These are phyloP conservation scores for Fraxinus platypoda DNA, from an alignment of 305 asterid species.

Conservation along the genomic window DNA sequence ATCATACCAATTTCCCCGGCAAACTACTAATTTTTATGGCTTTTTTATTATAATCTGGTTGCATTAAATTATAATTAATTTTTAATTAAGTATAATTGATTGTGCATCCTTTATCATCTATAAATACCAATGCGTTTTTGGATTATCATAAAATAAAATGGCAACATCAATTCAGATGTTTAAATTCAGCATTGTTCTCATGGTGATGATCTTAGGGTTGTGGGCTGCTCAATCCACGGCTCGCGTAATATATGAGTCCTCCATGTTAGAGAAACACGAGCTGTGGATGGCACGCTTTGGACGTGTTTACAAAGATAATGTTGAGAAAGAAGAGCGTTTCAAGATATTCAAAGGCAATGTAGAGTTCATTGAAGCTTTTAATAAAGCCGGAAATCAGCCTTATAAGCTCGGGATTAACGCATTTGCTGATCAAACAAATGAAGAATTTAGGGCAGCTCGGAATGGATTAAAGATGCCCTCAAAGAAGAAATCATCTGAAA, in stretches of 20 bases:
- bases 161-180: conserved; percentile 5
- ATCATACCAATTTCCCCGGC: conserved; percentile 21
- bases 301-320: conserved; percentile 28
- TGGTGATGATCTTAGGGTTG: conserved; percentile 20
- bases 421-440: conserved; percentile 50
- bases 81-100: not conserved
- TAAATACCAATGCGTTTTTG: conserved; percentile 11
- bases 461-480: conserved; percentile 37
- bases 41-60: not conserved
- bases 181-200: conserved; percentile 16
- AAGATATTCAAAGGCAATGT: conserved; percentile 39
- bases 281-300: conserved; percentile 40
- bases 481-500: not conserved
- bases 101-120: not conserved
- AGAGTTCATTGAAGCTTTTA: conserved; percentile 37
- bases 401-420: conserved; percentile 49
- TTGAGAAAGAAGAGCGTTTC: conserved; percentile 45
- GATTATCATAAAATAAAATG: conserved; percentile 3
- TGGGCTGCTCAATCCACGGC: conserved; percentile 26
- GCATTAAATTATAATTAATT: not conserved
- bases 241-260: conserved; percentile 18
- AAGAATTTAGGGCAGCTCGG: conserved; percentile 42
- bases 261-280: conserved; percentile 40
- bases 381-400: conserved; percentile 27
- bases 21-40: not conserved